These are phyloP conservation scores for Termitomyces sp. DNA, from an alignment of 768 basidiomycete species.

Conservation along the genomic window DNA sequence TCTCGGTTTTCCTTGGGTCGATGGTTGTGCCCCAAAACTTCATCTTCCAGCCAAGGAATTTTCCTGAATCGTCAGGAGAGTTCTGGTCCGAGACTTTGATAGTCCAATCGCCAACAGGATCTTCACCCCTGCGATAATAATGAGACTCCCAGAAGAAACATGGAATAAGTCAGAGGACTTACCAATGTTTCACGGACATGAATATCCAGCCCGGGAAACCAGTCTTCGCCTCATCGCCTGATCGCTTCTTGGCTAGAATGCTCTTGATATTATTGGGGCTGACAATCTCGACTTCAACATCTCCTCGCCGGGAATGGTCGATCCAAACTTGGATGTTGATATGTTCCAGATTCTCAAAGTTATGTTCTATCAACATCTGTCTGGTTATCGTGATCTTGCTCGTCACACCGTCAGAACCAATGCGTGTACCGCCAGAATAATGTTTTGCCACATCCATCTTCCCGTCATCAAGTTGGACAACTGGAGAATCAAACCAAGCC, in stretches of 20 bases:
- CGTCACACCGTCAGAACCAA: slow-evolving; percentile 58
- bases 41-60: slow-evolving; percentile 89
- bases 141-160: slow-evolving; percentile 13
- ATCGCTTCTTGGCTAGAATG: slow-evolving; percentile 70
- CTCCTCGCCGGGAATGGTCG: slow-evolving; percentile 77
- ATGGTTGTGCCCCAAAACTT: slow-evolving; percentile 87
- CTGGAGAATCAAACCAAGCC: slow-evolving; percentile 77
- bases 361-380: slow-evolving; percentile 62
- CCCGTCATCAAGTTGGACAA: slow-evolving; percentile 62
- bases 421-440: slow-evolving; percentile 62
- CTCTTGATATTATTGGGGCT: slow-evolving; percentile 88
- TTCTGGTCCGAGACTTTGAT: slow-evolving; percentile 81
- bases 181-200: slow-evolving; percentile 99
- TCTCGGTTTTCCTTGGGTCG: slow-evolving; percentile 61
- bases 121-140: slow-evolving; percentile 73
- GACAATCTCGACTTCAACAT: slow-evolving; percentile 86
- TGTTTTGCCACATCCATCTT: slow-evolving; percentile 48
- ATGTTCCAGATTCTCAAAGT: slow-evolving; percentile 89
- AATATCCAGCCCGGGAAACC: slow-evolving; percentile 95
- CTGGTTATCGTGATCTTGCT: slow-evolving; percentile 69
- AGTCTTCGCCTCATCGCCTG: slow-evolving; percentile 54
- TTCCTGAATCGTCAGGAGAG: slow-evolving; percentile 46
- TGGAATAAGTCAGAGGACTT: slow-evolving; percentile 21
- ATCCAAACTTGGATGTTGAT: slow-evolving; percentile 93
- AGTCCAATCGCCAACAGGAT: slow-evolving; percentile 90